A percentile compares a stretch with the other conserved stretches of the same genome.
These are phyloP conservation scores for Penicillium goetzii DNA, from an alignment of 495 filamentous ascomycete species.

Conservation along the genomic window DNA sequence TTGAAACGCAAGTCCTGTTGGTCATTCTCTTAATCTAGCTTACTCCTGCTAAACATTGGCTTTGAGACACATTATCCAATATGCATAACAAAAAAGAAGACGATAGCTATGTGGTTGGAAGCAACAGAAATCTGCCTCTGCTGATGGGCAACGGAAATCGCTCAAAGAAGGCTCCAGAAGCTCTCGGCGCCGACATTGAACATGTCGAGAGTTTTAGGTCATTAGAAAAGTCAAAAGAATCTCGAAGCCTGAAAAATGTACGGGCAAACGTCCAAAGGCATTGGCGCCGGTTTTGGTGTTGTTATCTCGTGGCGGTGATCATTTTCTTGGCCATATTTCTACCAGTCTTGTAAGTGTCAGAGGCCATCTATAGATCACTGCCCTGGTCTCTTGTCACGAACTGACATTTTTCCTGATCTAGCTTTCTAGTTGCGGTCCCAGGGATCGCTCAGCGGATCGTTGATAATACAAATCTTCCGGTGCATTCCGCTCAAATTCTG, in stretches of 20 bases:
- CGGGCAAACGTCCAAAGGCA: constrained; percentile 21
- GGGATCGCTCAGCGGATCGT: constrained; percentile 50
- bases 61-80: not conserved
- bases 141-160: not conserved
- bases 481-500: constrained; percentile 41
- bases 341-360: constrained; percentile 43
- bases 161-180: not conserved
- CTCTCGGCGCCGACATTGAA: not conserved
- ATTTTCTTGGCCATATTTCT: constrained; percentile 49
- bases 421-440: constrained; percentile 38
- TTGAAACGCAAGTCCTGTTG: not conserved
- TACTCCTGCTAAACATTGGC: not conserved
- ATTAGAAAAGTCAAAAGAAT: not conserved
- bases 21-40: not conserved
- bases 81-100: not conserved
- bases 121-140: not conserved
- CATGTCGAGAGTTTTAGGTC: not conserved
- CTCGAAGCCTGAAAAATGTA: not conserved
- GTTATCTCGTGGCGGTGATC: constrained; percentile 41
- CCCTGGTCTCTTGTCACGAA: not conserved
- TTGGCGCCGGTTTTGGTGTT: constrained; percentile 47
- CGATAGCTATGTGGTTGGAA: not conserved
- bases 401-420: constrained; percentile 1
- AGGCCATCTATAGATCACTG: not conserved
- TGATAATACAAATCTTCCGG: constrained; percentile 40